Percentiles rank a stretch among this genome's conserved stretches.
phyloP scores from a whole-genome alignment of 2,329 filamentous ascomycete species.

The Trichoderma brevicompactum region DNA sequence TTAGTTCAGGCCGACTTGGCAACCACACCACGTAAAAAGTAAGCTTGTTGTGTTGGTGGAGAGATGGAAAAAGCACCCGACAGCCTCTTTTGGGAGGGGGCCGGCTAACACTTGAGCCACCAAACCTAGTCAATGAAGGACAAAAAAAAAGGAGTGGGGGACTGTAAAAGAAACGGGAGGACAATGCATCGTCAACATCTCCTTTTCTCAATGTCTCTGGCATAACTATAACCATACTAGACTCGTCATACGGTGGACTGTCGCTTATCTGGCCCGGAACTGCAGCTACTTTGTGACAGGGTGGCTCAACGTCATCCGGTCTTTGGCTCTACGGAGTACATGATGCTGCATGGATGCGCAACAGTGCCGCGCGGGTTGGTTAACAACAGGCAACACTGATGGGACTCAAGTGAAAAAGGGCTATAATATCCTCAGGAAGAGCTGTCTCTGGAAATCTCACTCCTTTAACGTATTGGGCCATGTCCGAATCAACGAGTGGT shows the following conservation, averaged over 20 bases:
- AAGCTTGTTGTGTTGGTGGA: conserved; percentile 16
- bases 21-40: not conserved
- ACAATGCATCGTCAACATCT: not conserved
- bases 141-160: not conserved
- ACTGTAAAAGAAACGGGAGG: not conserved
- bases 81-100: not conserved
- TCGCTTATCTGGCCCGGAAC: conserved; percentile 10
- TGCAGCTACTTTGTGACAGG: not conserved
- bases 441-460: too few species aligned
- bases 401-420: too few species aligned
- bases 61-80: not conserved
- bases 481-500: too few species aligned
- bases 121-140: not conserved
- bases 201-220: not conserved
- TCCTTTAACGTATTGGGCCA: too few species aligned
- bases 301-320: conserved; percentile 1
- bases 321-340: not conserved
- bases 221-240: too few species aligned
- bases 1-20: conserved; percentile 6
- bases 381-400: too few species aligned
- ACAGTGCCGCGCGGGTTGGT: too few species aligned
- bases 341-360: conserved; percentile 9
- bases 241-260: not conserved
- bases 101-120: not conserved
- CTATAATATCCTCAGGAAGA: too few species aligned